Base-by-base conservation (phyloP, 345 rosid species). In the Barbarea vulgaris region DNA sequence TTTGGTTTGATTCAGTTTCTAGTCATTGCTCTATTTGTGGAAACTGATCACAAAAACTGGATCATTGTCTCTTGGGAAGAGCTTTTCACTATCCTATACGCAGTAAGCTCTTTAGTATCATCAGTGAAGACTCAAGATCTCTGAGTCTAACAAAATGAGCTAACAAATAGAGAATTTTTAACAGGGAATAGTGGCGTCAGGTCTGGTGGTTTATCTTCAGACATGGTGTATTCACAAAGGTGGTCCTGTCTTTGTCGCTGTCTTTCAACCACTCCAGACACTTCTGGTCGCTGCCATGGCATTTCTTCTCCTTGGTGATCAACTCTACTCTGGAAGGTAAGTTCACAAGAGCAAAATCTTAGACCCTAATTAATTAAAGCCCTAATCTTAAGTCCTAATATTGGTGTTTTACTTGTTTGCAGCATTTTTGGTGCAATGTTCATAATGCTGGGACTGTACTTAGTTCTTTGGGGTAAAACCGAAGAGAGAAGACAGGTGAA, bases 201-300 rank as follows among this genome's bases (percentile, higher is more conserved):
- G 92, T 21, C 79, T 89, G 18, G 95, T 87, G 3, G 86, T 89
- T 73, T 89, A 87, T 64, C 85, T 87, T 34, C 95, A 89, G 83
- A 86, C 84, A 76, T 89, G 95, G 95, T 89, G 95, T 78, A 89
- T 87, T 48, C 84, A 87, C 84, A 84, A 86, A 81, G 90, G 88
- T 11, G 95, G 95, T 65, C 95, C 90, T 28, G 92, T 89, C 65
- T 86, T 89, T 56, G 92, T 89, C 46, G 90, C 95, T 14, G 88
- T 89, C 15, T 89, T 84, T 69, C 91, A 89, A 55, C 95, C 95
- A 17, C 86, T 89, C 57, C 91, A 87, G 79, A 87, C 96, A 39
- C 90, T 89, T 54, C 82, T 87, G 52, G 95, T 89, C 53, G 91
- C 91, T 28, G 81, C 84, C 17, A 87, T 89, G 89, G 89, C 92